These are phyloP conservation scores for Camellia granthamiana DNA, from an alignment of 148 eudicot species.

Conservation along the genomic window DNA sequence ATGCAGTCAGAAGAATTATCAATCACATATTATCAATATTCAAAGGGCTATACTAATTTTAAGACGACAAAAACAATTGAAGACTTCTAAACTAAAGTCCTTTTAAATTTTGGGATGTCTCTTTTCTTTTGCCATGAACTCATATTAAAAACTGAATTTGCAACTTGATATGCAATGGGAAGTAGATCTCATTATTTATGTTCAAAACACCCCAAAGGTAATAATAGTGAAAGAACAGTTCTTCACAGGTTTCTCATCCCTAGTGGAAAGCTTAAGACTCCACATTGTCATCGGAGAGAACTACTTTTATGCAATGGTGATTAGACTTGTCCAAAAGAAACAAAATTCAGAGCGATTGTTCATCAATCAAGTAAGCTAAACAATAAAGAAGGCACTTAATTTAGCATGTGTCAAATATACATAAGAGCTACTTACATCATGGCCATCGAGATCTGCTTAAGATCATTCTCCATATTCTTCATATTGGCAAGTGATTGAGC, in stretches of 20 bases:
- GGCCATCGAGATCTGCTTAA: constrained; percentile 92
- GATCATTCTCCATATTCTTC: constrained; percentile 88
- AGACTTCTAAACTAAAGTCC: not conserved
- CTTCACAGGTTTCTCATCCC: not conserved
- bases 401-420: not conserved
- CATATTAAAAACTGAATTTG: not conserved
- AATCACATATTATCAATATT: not conserved
- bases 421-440: constrained; percentile 63
- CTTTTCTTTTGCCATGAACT: not conserved
- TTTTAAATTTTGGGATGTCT: not conserved
- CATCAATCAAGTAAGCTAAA: constrained; percentile 7
- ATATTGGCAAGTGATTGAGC: constrained; percentile 88
- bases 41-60: not conserved
- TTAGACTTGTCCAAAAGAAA: not conserved
- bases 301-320: not conserved
- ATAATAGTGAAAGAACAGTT: not conserved
- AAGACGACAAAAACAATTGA: not conserved
- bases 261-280: not conserved
- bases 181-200: not conserved
- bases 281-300: not conserved
- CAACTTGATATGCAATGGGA: not conserved
- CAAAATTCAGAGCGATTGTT: not conserved
- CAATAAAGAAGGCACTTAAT: not conserved
- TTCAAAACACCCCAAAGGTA: not conserved
- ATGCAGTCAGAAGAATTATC: not conserved